These are phyloP conservation scores for Theobroma grandiflorum DNA, from an alignment of 441 rosid genomes.

Conservation along the genomic window DNA sequence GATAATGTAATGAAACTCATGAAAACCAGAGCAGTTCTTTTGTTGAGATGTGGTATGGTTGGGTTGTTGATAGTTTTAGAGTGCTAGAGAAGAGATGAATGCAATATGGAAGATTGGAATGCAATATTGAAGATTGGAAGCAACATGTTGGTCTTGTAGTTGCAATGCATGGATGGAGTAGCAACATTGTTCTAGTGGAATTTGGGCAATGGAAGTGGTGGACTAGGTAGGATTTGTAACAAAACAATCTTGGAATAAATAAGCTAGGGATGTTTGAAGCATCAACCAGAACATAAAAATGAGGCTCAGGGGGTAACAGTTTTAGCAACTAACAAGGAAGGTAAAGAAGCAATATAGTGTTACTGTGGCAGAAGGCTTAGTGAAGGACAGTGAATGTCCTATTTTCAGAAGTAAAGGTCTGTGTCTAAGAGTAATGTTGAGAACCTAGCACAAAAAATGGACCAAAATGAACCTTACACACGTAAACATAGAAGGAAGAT, in stretches of 20 bases:
- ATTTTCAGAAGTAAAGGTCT: not conserved
- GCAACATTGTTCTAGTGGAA: not conserved
- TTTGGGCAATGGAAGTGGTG: not conserved
- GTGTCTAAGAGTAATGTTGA: not conserved
- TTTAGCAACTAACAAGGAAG: not conserved
- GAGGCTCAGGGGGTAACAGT: not conserved
- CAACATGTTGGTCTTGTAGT: not conserved
- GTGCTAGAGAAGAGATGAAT: not conserved
- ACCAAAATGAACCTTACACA: not conserved
- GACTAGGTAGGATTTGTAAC: not conserved
- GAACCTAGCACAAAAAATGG: not conserved
- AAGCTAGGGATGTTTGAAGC: not conserved
- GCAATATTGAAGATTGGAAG: not conserved
- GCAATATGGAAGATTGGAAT: not conserved
- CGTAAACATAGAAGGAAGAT: not conserved
- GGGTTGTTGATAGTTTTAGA: not conserved
- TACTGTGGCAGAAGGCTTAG: not conserved
- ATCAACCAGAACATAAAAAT: not conserved
- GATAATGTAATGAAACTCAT: not conserved
- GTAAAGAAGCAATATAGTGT: not conserved
- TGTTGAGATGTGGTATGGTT: not conserved
- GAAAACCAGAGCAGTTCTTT: not conserved
- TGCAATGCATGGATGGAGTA: not conserved
- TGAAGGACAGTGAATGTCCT: not conserved
- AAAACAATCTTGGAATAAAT: not conserved